These are phyloP conservation scores for Lipomyces chichibuensis DNA, from an alignment of 805 yeast genomes.

Conservation along the genomic window DNA sequence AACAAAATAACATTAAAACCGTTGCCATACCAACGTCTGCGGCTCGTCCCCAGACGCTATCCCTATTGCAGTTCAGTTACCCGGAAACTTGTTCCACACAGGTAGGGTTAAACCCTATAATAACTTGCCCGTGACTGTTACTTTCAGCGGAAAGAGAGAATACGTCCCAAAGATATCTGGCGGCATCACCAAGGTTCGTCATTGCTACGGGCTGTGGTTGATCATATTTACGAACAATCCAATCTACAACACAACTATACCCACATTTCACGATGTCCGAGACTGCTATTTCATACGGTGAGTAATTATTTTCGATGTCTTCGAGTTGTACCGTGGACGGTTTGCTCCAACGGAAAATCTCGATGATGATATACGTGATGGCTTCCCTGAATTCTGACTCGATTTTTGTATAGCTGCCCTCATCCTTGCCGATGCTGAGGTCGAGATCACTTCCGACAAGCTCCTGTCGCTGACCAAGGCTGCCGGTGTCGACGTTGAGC, in stretches of 20 bases:
- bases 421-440: slow-evolving; percentile 95
- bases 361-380: too few species aligned
- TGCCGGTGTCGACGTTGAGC: slow-evolving; percentile 81
- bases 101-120: not conserved
- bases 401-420: slow-evolving; percentile 70
- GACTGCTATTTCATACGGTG: slow-evolving; percentile 83
- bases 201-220: not conserved
- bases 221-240: not conserved
- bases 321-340: not conserved
- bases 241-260: not conserved
- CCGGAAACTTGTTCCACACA: not conserved
- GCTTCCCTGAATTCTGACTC: not conserved
- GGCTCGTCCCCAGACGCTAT: not conserved
- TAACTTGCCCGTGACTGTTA: not conserved
- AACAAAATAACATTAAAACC: not conserved
- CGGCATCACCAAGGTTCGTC: not conserved
- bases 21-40: not conserved
- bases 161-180: not conserved
- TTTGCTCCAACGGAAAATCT: not conserved
- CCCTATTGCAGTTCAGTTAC: not conserved
- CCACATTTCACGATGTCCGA: slow-evolving; percentile 47
- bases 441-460: slow-evolving; percentile 89
- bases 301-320: not conserved
- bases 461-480: slow-evolving; percentile 74
- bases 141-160: not conserved